Evolutionary conservation across 352 stramenopile species (phyloP).

Genomic region (Aphanomyces euteiches): DNA sequence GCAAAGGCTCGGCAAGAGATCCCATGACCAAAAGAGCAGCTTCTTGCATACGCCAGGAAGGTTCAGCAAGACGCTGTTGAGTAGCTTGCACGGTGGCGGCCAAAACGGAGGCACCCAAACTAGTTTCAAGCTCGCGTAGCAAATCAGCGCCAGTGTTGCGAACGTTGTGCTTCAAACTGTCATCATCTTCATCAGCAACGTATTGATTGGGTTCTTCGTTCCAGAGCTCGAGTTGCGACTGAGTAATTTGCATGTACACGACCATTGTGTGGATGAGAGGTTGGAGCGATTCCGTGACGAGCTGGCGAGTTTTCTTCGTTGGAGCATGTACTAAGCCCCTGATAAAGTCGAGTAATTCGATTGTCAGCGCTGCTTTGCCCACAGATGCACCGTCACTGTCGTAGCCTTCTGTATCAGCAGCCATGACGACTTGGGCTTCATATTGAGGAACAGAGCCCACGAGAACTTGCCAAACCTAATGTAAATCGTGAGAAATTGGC

Average conservation of each 20-base stretch:
- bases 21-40: conserved; percentile 67
- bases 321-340: conserved; percentile 57
- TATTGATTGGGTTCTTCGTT: conserved; percentile 81
- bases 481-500: neutral
- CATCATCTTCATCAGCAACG: conserved; percentile 79
- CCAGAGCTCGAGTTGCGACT: conserved; percentile 69
- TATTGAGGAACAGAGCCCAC: conserved; percentile 44
- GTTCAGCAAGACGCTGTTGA: conserved; percentile 56
- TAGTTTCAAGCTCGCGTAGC: conserved; percentile 55
- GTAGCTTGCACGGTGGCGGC: conserved; percentile 50
- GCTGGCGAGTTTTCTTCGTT: conserved; percentile 71
- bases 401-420: conserved; percentile 59
- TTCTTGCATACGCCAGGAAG: conserved; percentile 66
- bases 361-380: conserved; percentile 58
- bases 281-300: conserved; percentile 49
- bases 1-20: conserved; percentile 51
- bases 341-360: conserved; percentile 72
- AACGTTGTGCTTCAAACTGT: conserved; percentile 73
- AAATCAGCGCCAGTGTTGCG: conserved; percentile 67
- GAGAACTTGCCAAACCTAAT: conserved; percentile 55
- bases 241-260: conserved; percentile 81
- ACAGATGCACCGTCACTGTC: conserved; percentile 72
- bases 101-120: conserved; percentile 61
- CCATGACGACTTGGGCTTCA: conserved; percentile 57
- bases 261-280: conserved; percentile 79